Evolutionary conservation across 495 filamentous ascomycete species (phyloP).

Genomic region (Amorphotheca resinae): DNA sequence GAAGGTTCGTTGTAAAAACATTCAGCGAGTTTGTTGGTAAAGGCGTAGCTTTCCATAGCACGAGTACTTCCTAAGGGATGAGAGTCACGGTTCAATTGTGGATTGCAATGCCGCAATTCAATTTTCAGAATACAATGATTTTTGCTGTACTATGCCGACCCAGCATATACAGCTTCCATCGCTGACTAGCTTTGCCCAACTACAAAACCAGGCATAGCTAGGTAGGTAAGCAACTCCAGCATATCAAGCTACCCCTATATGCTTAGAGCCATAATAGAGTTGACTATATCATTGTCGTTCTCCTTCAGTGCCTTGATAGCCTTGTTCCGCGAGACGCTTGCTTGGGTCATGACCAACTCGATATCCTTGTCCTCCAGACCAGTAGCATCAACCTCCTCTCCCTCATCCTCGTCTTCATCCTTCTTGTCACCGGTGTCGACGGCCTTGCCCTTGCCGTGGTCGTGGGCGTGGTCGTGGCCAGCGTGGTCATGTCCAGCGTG

Average conservation of each 20-base stretch:
- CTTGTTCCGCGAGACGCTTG: constrained; percentile 91
- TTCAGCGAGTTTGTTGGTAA: not conserved
- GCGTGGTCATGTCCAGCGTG: constrained; percentile 55
- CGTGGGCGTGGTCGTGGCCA: constrained; percentile 36
- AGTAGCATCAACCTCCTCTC: constrained; percentile 84
- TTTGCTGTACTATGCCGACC: not conserved
- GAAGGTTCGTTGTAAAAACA: too few relatives aligned
- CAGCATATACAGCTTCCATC: not conserved
- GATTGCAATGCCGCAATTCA: not conserved
- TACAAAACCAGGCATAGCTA: not conserved
- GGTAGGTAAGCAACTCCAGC: not conserved
- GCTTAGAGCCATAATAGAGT: constrained; percentile 99
- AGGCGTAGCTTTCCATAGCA: not conserved
- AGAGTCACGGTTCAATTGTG: not conserved
- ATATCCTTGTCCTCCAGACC: constrained; percentile 98
- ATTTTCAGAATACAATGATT: constrained; percentile 3
- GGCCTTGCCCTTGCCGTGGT: constrained; percentile 65
- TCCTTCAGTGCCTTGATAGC: constrained; percentile 96
- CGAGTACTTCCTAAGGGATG: not conserved
- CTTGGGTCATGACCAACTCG: constrained; percentile 97
- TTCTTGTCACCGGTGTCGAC: constrained; percentile 55
- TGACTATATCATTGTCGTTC: constrained; percentile 99
- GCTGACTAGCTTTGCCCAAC: not conserved
- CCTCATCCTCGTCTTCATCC: constrained; percentile 86
- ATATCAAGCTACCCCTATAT: constrained; percentile 45